phyloP scores from a whole-genome alignment of 73 alveolate genomes.

The Uronychia setigera region DNA sequence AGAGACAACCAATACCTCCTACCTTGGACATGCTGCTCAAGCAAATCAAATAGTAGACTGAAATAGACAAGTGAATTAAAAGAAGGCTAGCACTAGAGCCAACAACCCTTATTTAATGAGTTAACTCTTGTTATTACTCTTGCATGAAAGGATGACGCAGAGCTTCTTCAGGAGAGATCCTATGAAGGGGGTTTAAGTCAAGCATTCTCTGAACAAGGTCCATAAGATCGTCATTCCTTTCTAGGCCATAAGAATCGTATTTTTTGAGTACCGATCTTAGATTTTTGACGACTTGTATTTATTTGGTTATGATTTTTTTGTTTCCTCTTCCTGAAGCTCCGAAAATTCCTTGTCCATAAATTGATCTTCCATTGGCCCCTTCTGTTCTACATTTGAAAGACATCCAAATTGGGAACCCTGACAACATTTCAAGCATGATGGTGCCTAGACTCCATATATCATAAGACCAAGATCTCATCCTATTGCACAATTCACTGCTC shows the following conservation, averaged over 20 bases:
- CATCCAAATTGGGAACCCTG: constrained; percentile 84
- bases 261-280: constrained; percentile 16
- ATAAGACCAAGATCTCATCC: constrained; percentile 65
- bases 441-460: constrained; percentile 81
- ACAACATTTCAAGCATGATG: constrained; percentile 60
- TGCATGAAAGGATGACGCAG: constrained; percentile 61
- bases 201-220: constrained; percentile 63
- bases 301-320: constrained; percentile 52
- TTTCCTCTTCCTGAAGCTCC: constrained; percentile 61
- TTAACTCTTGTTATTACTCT: background rate
- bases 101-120: too few species aligned
- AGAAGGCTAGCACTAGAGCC: too few species aligned
- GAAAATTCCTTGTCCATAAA: constrained; percentile 56
- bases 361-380: constrained; percentile 28
- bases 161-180: constrained; percentile 73
- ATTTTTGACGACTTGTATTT: constrained; percentile 10
- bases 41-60: too few species aligned
- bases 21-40: too few species aligned
- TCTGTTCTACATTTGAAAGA: constrained; percentile 59
- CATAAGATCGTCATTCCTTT: constrained; percentile 41
- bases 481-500: constrained; percentile 42
- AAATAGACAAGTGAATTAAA: too few species aligned
- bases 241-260: constrained; percentile 48
- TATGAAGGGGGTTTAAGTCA: constrained; percentile 56
- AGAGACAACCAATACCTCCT: too few species aligned